phyloP scores from a whole-genome alignment of 768 basidiomycete genomes.

The Nidularia sp. region DNA sequence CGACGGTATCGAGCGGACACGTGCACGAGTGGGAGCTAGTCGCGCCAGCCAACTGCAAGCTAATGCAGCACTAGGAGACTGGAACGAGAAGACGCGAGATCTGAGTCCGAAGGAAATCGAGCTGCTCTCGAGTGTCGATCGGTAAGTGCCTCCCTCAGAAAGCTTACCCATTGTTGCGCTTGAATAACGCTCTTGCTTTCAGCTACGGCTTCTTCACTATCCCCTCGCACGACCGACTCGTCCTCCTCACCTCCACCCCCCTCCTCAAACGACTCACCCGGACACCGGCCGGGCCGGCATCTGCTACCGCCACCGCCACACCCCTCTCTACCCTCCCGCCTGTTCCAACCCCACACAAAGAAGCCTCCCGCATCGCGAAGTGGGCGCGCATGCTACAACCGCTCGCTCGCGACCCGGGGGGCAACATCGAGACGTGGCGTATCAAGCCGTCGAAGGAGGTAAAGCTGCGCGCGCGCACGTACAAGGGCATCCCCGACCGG shows the following conservation, averaged over 20 bases:
- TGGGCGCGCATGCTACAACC: constrained; percentile 91
- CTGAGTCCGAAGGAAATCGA: constrained; percentile 71
- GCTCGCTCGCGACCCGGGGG: constrained; percentile 64
- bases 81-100: constrained; percentile 59
- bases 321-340: constrained; percentile 46
- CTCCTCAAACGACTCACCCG: constrained; percentile 53
- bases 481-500: constrained; percentile 95
- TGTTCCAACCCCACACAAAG: constrained; percentile 50
- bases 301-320: constrained; percentile 40
- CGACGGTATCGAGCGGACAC: constrained; percentile 90
- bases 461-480: constrained; percentile 73
- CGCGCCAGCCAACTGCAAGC: constrained; percentile 58
- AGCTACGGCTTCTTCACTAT: constrained; percentile 92
- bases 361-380: constrained; percentile 76
- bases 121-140: constrained; percentile 75
- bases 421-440: constrained; percentile 72
- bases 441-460: constrained; percentile 59
- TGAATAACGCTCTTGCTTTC: constrained; percentile 4
- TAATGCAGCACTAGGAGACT: constrained; percentile 50
- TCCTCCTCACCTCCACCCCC: constrained; percentile 63
- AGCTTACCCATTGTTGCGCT: constrained; percentile 3
- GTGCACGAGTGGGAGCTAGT: constrained; percentile 60
- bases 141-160: constrained; percentile 47
- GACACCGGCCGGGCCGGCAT: constrained; percentile 39
- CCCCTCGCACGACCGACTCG: constrained; percentile 80